A percentile compares a stretch with the other conserved stretches of the same genome.
Conservation (phyloP, 1,284 basidiomycete genomes). For the Boletus hoseneyae region DNA sequence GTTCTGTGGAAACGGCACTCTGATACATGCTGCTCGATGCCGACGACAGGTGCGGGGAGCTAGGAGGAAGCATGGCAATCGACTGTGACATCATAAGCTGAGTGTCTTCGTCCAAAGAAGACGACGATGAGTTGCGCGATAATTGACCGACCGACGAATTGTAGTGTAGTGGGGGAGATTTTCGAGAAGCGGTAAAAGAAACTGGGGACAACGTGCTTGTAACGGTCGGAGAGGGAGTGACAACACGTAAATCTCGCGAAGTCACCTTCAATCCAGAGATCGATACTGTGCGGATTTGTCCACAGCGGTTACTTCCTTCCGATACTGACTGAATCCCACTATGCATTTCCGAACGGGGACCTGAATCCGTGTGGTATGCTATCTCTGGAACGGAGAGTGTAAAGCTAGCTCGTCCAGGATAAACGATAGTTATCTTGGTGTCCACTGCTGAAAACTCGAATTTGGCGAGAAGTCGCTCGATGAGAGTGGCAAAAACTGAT, state of each 20-base stretch:
- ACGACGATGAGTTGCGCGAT: conserved; percentile 43
- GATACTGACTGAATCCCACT: conserved; percentile 29
- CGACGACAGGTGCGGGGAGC: conserved; percentile 43
- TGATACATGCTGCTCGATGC: conserved; percentile 66
- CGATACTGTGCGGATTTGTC: conserved; percentile 41
- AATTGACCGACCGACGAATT: conserved; percentile 21
- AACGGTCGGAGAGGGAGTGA: conserved; percentile 17
- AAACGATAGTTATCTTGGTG: conserved; percentile 62
- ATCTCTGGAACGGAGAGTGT: conserved; percentile 58
- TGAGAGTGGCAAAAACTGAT: conserved; percentile 79
- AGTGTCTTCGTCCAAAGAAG: conserved; percentile 61
- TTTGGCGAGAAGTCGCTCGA: conserved; percentile 79
- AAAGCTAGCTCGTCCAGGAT: conserved; percentile 59
- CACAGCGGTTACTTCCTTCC: conserved; percentile 5
- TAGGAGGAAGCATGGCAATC: conserved; percentile 52
- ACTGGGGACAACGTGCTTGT: conserved; percentile 21
- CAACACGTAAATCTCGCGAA: conserved; percentile 39
- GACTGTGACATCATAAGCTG: conserved; percentile 74
- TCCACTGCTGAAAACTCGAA: conserved; percentile 77
- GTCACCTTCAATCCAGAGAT: conserved; percentile 50
- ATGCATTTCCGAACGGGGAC: conserved; percentile 12
- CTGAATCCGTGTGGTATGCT: conserved; percentile 45
- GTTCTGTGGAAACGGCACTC: conserved; percentile 59
- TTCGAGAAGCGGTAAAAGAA: conserved; percentile 16
- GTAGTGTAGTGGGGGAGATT: conserved; percentile 35